phyloP scores from a whole-genome alignment of 805 yeast genomes.

The Hanseniaspora lachancei region DNA sequence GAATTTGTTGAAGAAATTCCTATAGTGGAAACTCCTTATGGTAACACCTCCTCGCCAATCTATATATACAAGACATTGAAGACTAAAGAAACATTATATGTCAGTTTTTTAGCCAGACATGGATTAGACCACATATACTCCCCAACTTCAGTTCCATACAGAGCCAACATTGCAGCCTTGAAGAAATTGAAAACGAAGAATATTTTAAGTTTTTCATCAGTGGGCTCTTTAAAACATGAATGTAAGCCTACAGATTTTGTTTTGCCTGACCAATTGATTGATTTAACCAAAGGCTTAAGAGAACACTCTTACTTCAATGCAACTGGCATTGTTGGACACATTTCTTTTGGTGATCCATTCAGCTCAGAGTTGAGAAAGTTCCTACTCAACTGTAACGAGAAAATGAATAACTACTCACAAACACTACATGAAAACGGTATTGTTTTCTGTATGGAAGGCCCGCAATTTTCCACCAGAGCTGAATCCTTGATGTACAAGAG shows the following conservation, averaged over 20 bases:
- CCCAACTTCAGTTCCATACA: conserved; percentile 83
- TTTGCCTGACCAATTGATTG: conserved; percentile 91
- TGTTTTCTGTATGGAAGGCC: conserved; percentile 97
- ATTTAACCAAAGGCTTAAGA: conserved; percentile 91
- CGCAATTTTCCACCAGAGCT: conserved; percentile 93
- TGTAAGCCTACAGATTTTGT: conserved; percentile 93
- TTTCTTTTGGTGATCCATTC: conserved; percentile 94
- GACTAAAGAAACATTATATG: conserved; percentile 37
- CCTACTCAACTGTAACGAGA: conserved; percentile 41
- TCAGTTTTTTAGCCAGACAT: conserved; percentile 91
- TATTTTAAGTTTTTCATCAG: conserved; percentile 86
- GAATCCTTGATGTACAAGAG: conserved; percentile 70
- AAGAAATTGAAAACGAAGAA: conserved; percentile 77
- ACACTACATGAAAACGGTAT: conserved; percentile 55
- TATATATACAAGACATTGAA: conserved; percentile 62
- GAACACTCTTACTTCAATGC: conserved; percentile 75
- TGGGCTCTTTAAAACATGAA: conserved; percentile 81
- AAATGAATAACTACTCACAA: conserved; percentile 36
- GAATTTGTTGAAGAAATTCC: conserved; percentile 70
- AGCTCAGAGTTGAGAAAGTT: conserved; percentile 58
- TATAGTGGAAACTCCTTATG: conserved; percentile 90
- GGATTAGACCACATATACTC: conserved; percentile 79
- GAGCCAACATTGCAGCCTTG: conserved; percentile 92
- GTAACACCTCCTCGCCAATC: conserved; percentile 85
- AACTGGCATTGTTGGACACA: conserved; percentile 90